Evolutionary conservation across 2,329 filamentous ascomycete genomes (phyloP).

Genomic region (Fusarium verticillioides): DNA sequence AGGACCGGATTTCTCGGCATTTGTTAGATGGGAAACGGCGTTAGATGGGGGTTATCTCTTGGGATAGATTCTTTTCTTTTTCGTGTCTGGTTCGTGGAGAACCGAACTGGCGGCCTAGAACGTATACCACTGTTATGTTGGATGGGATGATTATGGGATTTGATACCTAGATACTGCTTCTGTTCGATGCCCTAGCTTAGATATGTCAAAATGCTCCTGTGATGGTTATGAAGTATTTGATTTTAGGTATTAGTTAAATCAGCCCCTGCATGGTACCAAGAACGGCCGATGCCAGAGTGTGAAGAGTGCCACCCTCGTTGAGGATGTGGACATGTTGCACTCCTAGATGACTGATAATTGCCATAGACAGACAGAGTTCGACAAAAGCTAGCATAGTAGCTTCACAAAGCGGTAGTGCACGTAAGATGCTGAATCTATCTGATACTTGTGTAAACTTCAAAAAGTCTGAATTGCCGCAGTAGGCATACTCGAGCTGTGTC

Average conservation of each 20-base stretch:
- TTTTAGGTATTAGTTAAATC: neutral
- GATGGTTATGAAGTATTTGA: neutral
- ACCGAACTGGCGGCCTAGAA: neutral
- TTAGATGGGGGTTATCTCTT: slow-evolving; percentile 13
- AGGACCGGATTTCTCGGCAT: slow-evolving; percentile 20
- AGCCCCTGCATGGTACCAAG: neutral
- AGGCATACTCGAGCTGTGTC: neutral
- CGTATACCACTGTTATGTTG: neutral
- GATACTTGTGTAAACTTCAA: neutral
- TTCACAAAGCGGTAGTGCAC: neutral
- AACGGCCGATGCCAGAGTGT: too few relatives aligned
- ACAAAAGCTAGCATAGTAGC: neutral
- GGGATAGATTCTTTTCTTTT: slow-evolving; percentile 6
- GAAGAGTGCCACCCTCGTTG: neutral
- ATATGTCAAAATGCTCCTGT: neutral
- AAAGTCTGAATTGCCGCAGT: neutral
- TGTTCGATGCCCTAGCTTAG: slow-evolving; percentile 15
- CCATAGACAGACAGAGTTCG: neutral
- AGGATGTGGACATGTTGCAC: neutral
- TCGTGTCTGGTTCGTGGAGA: neutral
- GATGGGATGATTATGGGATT: slow-evolving; percentile 23
- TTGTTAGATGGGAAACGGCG: slow-evolving; percentile 36
- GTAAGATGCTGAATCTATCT: neutral
- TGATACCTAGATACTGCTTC: slow-evolving; percentile 38
- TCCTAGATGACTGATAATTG: neutral